Conservation (phyloP, 139 green algal species). For the Chlamydomonas incerta region DNA sequence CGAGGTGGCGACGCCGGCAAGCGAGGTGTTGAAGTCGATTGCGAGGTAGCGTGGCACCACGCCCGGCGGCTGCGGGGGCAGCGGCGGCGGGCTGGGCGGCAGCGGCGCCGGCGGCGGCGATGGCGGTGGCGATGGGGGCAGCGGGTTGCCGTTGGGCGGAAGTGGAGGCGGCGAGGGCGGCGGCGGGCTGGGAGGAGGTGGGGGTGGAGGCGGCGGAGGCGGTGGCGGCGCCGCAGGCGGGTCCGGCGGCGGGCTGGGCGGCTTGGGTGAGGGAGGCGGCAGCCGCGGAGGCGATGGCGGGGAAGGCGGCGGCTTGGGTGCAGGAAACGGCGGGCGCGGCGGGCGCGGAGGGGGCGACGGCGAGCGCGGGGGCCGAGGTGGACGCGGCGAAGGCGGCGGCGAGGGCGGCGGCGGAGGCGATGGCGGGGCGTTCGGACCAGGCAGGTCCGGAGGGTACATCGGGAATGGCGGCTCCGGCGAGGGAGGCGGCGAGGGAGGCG, state of each 20-base stretch:
- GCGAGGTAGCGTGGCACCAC: background rate
- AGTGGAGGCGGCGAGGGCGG: background rate
- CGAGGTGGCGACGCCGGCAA: background rate
- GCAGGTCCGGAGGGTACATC: background rate
- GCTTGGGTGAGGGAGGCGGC: background rate
- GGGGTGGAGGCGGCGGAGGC: background rate
- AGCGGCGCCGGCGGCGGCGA: background rate
- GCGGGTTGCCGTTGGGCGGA: background rate
- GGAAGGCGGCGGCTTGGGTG: background rate
- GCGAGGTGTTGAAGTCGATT: constrained; percentile 1
- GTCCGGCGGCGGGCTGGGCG: background rate
- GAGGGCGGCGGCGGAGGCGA: background rate
- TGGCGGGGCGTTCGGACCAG: background rate
- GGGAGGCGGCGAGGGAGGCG: background rate
- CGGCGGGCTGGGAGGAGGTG: background rate
- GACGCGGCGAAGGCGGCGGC: background rate
- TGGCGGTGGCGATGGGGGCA: background rate
- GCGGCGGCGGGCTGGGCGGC: background rate
- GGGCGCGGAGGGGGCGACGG: background rate
- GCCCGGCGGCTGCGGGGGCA: background rate
- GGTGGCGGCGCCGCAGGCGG: background rate
- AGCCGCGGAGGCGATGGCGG: background rate
- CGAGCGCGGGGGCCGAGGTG: background rate
- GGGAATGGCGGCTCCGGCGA: background rate
- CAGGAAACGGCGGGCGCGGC: too few relatives aligned